Base-by-base conservation (phyloP, 2,329 filamentous ascomycete genomes). In the Seiridium cupressi region DNA sequence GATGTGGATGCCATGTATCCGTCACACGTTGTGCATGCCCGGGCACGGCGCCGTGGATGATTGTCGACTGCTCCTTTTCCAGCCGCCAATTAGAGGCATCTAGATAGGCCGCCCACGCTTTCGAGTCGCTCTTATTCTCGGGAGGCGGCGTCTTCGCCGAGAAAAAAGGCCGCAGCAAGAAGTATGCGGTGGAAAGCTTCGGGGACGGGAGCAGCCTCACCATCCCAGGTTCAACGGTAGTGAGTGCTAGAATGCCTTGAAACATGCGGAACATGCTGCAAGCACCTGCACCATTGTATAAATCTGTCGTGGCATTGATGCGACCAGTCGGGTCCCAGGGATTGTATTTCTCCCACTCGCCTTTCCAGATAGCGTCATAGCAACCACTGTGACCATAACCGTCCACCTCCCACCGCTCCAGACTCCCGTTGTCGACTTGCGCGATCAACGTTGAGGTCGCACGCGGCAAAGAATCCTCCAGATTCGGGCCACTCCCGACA, bases 351-450 rank as follows among this genome's bases (percentile, higher is more conserved):
- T 85, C 83, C 82, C 82, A 85, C 56, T 77, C 72, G 34, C 83
- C 83, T 57, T 75, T 74, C 69, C 84, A 85, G 40, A 86, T 77
- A 57, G 77, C 72, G 53, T 81, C 77, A 70, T 86, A 86, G 2
- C 82, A 82, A 34, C 82, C 82, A n/a, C 76, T 78, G 13, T 82
- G 82, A 26, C 84, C 79, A 65, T 91, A 91, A 4, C 89, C 89
- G 61, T 85, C 81, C 38, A 84, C 81, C 65, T 91, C 89, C 89
- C 89, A 91, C 10, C 89, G 82, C 72, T 91, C 89, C 1, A 91
- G 76, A 26, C 86, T 89, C 48, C 89, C 89, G 56, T 89, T 89
- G 69, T 91, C 89, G 3, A 89, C 79, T 71, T 91, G 89, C 2
- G 88, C 88, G 44, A 89, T 84, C 59, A 84, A 74, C 35, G 80